Percentiles rank a stretch among this genome's conserved stretches.
These are phyloP conservation scores for Nadsonia commutata DNA, from an alignment of 1,139 yeast genomes.

Conservation along the genomic window DNA sequence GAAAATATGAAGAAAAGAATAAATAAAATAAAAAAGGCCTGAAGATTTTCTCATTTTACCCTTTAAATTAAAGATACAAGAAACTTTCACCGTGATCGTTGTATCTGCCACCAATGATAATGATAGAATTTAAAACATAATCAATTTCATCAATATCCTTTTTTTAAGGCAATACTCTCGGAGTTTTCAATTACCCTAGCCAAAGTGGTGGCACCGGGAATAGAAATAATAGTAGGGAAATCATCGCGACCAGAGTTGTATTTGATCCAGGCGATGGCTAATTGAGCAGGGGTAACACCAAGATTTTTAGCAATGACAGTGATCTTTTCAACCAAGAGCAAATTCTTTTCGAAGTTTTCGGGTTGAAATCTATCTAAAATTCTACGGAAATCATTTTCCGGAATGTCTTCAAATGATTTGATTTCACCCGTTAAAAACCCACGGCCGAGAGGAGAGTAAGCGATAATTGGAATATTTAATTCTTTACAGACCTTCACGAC, in stretches of 20 bases:
- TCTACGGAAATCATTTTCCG: slow-evolving; percentile 42
- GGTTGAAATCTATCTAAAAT: slow-evolving; percentile 35
- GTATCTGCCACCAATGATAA: slow-evolving; percentile 34
- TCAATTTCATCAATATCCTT: slow-evolving; percentile 33
- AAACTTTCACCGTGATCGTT: slow-evolving; percentile 1
- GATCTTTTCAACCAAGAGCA: slow-evolving; percentile 34
- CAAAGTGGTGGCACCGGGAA: slow-evolving; percentile 57
- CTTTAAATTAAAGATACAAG: slow-evolving; percentile 3
- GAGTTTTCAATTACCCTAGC: slow-evolving; percentile 48
- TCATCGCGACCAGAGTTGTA: slow-evolving; percentile 28
- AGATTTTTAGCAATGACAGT: slow-evolving; percentile 29
- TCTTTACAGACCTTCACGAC: slow-evolving; percentile 40
- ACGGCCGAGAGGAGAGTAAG: slow-evolving; percentile 74
- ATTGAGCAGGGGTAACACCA: slow-evolving; percentile 42
- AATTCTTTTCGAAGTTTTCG: slow-evolving; percentile 42
- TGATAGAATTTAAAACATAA: slow-evolving; percentile 26
- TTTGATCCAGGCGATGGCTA: slow-evolving; percentile 62
- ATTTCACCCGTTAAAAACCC: slow-evolving; percentile 60
- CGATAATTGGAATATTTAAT: slow-evolving; percentile 48
- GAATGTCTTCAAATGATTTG: slow-evolving; percentile 30
- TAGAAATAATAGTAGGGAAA: slow-evolving; percentile 52
- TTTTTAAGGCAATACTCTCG: slow-evolving; percentile 32
- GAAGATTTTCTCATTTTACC: no score
- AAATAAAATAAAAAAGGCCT: no score
- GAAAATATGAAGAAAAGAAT: no score